A percentile compares a stretch with the other conserved stretches of the same genome.
Conservation (phyloP, 139 green algal species). For the Chlorella sp. region DNA sequence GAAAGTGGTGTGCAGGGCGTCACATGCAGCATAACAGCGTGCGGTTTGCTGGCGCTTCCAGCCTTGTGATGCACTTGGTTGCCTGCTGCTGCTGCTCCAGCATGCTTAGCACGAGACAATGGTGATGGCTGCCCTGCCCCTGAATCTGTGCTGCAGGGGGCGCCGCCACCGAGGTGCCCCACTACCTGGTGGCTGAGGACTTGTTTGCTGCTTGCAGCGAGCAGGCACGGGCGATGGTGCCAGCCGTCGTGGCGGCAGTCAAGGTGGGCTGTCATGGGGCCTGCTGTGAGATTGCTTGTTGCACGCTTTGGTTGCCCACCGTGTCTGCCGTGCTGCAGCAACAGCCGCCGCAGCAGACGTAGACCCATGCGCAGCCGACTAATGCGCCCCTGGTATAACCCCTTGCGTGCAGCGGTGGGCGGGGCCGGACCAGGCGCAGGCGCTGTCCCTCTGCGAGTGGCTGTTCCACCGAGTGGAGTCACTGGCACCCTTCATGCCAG, state of each 20-base stretch:
- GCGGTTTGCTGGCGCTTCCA: not conserved
- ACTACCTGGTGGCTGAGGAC: conserved; percentile 51
- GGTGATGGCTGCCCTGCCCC: too few relatives aligned
- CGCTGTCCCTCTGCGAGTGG: conserved; percentile 43
- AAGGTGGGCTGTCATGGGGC: conserved; percentile 1
- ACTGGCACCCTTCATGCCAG: conserved; percentile 25
- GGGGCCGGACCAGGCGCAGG: conserved; percentile 45
- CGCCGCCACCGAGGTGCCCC: conserved; percentile 1
- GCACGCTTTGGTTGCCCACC: too few relatives aligned
- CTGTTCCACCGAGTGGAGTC: conserved; percentile 31
- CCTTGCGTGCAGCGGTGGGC: conserved; percentile 34
- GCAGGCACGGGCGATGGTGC: conserved; percentile 5
- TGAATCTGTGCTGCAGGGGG: not conserved
- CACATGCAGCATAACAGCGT: not conserved
- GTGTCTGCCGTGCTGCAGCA: too few relatives aligned
- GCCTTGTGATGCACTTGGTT: not conserved
- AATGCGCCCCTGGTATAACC: too few relatives aligned
- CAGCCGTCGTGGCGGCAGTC: conserved; percentile 37
- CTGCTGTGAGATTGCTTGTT: not conserved
- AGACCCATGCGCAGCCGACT: too few relatives aligned
- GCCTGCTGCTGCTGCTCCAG: not conserved
- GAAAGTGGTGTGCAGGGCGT: too few relatives aligned
- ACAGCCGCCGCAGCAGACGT: too few relatives aligned
- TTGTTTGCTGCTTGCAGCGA: conserved; percentile 26
- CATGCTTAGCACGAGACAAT: too few relatives aligned